Evolutionary conservation across 805 yeast genomes (phyloP).

Genomic region (Starmerella vitae): DNA sequence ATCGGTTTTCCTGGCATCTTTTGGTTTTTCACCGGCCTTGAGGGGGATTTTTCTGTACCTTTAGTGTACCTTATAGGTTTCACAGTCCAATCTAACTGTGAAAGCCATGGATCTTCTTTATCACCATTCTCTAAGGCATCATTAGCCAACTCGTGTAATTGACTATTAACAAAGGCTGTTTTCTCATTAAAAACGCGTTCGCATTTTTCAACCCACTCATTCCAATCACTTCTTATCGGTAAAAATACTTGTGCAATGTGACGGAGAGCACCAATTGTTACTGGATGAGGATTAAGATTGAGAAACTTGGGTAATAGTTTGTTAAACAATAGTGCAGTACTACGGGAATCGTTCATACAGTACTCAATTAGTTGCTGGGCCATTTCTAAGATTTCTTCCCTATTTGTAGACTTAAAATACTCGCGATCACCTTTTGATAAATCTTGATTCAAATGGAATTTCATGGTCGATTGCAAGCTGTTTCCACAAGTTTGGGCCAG

Average conservation of each 20-base stretch:
- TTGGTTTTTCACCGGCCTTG: slow-evolving; percentile 41
- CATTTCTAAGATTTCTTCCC: slow-evolving; percentile 36
- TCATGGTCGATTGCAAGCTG: slow-evolving; percentile 65
- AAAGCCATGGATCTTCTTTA: slow-evolving; percentile 60
- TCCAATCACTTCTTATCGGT: slow-evolving; percentile 69
- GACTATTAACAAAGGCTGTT: slow-evolving; percentile 41
- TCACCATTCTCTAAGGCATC: slow-evolving; percentile 40
- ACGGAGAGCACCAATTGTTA: slow-evolving; percentile 75
- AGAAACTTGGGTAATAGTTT: slow-evolving; percentile 58
- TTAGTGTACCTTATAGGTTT: slow-evolving; percentile 49
- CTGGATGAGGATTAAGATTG: slow-evolving; percentile 76
- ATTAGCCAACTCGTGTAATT: slow-evolving; percentile 46
- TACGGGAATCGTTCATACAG: slow-evolving; percentile 73
- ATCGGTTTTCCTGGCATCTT: slow-evolving; percentile 82
- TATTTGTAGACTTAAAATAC: slow-evolving; percentile 42
- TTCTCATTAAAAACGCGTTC: slow-evolving; percentile 54
- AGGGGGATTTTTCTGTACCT: slow-evolving; percentile 41
- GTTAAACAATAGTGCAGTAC: slow-evolving; percentile 56
- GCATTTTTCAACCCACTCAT: slow-evolving; percentile 50
- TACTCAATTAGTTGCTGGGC: slow-evolving; percentile 55
- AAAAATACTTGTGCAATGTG: slow-evolving; percentile 60
- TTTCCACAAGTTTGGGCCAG: slow-evolving; percentile 59
- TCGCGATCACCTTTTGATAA: slow-evolving; percentile 60
- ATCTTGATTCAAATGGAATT: slow-evolving; percentile 56
- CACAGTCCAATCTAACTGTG: slow-evolving; percentile 78